These are phyloP conservation scores for Sarocladium strictum DNA, from an alignment of 2,329 filamentous ascomycete species.

Conservation along the genomic window DNA sequence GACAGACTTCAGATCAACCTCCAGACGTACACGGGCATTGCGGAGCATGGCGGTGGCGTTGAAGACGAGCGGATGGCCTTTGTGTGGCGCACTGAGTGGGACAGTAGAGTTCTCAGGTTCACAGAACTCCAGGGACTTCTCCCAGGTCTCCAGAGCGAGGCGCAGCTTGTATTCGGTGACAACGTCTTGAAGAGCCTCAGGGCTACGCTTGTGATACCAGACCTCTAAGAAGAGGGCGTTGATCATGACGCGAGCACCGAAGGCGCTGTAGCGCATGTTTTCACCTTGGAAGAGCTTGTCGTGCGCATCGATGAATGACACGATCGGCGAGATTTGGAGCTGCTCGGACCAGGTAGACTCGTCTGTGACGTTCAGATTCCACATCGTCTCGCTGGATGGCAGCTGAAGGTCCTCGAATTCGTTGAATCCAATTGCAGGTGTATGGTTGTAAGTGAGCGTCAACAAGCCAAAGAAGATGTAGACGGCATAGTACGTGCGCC, in stretches of 20 bases:
- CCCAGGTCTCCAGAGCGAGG: conserved; percentile 95
- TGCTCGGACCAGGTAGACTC: conserved; percentile 81
- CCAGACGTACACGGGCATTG: conserved; percentile 84
- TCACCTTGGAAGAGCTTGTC: conserved; percentile 95
- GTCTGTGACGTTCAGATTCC: conserved; percentile 78
- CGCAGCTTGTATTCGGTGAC: conserved; percentile 98
- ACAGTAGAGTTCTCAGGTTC: conserved; percentile 86
- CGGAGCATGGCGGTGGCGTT: conserved; percentile 97
- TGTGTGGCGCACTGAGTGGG: conserved; percentile 87
- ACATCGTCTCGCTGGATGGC: conserved; percentile 87
- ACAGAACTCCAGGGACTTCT: conserved; percentile 88
- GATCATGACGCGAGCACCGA: conserved; percentile 96
- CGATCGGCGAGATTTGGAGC: conserved; percentile 61
- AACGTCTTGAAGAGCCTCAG: conserved; percentile 94
- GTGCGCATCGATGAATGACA: conserved; percentile 90
- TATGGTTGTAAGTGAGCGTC: conserved; percentile 96
- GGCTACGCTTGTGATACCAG: conserved; percentile 98
- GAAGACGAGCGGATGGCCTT: conserved; percentile 93
- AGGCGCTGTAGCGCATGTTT: conserved; percentile 85
- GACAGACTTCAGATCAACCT: conserved; percentile 92
- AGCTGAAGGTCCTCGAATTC: conserved; percentile 92
- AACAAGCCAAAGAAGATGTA: conserved; percentile 98
- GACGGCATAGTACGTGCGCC: conserved; percentile 94
- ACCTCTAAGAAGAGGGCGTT: conserved; percentile 97
- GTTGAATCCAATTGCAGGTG: conserved; percentile 95